Base-by-base conservation (phyloP, 352 stramenopile species). In the Peronosclerospora sorghi region DNA sequence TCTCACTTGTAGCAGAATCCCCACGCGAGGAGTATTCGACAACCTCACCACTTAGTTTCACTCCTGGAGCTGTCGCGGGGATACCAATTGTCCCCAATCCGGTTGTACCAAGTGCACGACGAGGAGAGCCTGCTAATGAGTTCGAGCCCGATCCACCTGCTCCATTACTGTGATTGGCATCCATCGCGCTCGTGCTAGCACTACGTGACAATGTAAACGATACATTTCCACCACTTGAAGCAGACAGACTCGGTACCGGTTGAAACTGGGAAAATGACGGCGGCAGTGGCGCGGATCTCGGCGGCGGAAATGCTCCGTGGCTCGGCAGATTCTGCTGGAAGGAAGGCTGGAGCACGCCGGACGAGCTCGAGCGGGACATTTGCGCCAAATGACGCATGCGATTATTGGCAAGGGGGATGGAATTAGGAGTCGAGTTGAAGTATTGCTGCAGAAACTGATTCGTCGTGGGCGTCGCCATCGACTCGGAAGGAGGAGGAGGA, bases 361-460 rank as follows among this genome's bases (percentile, higher is more conserved):
- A 58, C 1, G 60, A 48, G 12, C 59, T 73, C 36, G 54, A 41
- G 8, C 66, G 56, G 1, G 72, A 56, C 45, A 63, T 28, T 4
- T 59, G 45, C 7, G 57, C 28, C 49, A 69, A 30, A 2, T 61
- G 46, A 0, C 51, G 67, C 59, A 72, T 34, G 24, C 64, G 56
- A 35, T 39, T 56, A 32, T 36, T 67, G 8, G 8, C 1, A 38
- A 59, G 60, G 12, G 45, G 42, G 38, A 54, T 59, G 24, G 47
- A 67, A 34, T 39, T 58, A 35, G 55, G 49, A 8, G 59, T 61
- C 7, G 62, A 67, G 13, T 45, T 32, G 44, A 80, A 53, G 40
- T 77, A 77, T 44, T 80, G 68, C 48, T 80, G 68, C 46, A 80
- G 20, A 35, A 80, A 80, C 37, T 79, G 67, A 41, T 75, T 68